A percentile compares a stretch with the other conserved stretches of the same genome.
These are phyloP conservation scores for Bertia moriformis DNA, from an alignment of 2,329 filamentous ascomycete genomes.

Conservation along the genomic window DNA sequence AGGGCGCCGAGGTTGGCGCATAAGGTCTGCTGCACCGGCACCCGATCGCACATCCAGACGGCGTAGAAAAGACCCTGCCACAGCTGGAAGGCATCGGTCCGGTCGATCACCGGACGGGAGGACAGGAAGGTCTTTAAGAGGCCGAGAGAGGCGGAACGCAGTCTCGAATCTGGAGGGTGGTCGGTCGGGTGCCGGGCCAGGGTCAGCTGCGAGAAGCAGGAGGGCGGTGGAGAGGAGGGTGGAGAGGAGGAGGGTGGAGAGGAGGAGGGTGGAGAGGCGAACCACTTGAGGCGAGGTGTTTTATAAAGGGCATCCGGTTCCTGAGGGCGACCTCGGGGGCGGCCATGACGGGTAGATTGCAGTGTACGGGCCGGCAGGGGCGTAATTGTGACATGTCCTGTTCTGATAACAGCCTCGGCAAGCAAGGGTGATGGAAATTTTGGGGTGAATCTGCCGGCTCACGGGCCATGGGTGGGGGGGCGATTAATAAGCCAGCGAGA, in stretches of 20 bases:
- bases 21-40: constrained; percentile 72
- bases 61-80: constrained; percentile 93
- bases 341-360: background rate
- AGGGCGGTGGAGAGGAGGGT: background rate
- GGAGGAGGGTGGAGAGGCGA: constrained; percentile 14
- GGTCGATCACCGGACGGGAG: constrained; percentile 41
- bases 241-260: constrained; percentile 2
- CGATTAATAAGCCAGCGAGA: too few species aligned
- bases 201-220: too few species aligned
- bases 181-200: background rate
- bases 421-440: too few species aligned
- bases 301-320: constrained; percentile 56
- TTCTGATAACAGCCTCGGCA: too few species aligned
- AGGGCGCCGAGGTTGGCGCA: constrained; percentile 64
- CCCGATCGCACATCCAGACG: constrained; percentile 86
- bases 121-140: constrained; percentile 68
- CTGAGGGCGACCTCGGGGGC: too few species aligned
- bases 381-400: too few species aligned
- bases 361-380: too few species aligned
- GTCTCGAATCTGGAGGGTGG: constrained; percentile 51
- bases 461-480: too few species aligned
- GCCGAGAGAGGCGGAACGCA: constrained; percentile 61
- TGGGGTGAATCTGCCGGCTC: too few species aligned
- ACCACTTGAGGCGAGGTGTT: constrained; percentile 75
- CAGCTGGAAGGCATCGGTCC: constrained; percentile 67